Evolutionary conservation across 2,329 filamentous ascomycete genomes (phyloP).

Genomic region (Parascedosporium putredinis): DNA sequence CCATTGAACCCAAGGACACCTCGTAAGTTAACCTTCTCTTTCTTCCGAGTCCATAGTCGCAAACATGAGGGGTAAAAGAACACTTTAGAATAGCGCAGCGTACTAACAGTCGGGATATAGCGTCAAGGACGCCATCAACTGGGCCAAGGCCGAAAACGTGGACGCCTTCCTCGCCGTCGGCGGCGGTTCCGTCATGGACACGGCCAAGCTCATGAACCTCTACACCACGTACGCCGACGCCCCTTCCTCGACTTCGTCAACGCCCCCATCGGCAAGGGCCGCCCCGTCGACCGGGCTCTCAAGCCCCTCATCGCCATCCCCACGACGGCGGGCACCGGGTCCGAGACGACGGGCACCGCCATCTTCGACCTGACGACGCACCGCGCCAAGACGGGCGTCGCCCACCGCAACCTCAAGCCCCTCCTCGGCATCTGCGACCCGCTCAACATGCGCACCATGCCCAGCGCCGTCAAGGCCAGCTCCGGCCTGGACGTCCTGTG

Average conservation of each 20-base stretch:
- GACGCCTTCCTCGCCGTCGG: constrained; percentile 92
- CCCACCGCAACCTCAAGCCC: constrained; percentile 90
- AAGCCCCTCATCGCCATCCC: constrained; percentile 65
- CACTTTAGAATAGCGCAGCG: constrained; percentile 6
- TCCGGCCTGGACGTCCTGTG: constrained; percentile 93
- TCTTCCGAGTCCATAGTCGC: not conserved
- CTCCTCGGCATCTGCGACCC: constrained; percentile 80
- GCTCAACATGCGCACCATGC: constrained; percentile 93
- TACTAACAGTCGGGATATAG: too few relatives aligned
- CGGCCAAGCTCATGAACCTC: constrained; percentile 96
- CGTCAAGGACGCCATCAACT: constrained; percentile 80
- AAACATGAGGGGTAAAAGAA: not conserved
- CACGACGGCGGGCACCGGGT: constrained; percentile 75
- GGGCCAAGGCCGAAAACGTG: constrained; percentile 66
- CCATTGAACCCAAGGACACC: constrained; percentile 89
- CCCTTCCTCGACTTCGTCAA: constrained; percentile 98
- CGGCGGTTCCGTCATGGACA: constrained; percentile 91
- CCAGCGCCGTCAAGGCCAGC: constrained; percentile 79
- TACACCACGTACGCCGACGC: constrained; percentile 86
- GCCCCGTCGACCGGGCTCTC: constrained; percentile 55
- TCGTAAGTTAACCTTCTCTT: too few relatives aligned
- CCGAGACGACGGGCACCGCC: constrained; percentile 92
- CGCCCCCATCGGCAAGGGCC: constrained; percentile 77
- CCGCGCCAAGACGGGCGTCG: constrained; percentile 89
- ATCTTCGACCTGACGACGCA: constrained; percentile 92